Conservation (phyloP, 169 alveolate genomes). For the Plasmodium vivax region DNA sequence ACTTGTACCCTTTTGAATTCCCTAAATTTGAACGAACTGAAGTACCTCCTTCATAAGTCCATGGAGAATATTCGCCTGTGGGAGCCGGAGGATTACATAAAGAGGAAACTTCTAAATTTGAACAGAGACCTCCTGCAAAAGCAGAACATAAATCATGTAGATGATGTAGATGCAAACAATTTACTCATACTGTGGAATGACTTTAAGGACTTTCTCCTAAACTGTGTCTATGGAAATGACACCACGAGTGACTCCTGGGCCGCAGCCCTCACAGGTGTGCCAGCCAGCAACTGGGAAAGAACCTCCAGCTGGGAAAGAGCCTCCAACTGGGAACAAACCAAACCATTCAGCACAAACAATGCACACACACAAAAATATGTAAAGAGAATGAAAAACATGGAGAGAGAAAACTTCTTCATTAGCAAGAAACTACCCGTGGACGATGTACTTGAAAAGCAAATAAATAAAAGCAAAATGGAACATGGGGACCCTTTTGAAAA, state of each 20-base stretch:
- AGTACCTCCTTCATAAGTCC: slow-evolving; percentile 59
- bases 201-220: slow-evolving; percentile 68
- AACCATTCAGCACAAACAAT: background rate
- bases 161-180: slow-evolving; percentile 25
- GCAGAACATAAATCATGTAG: slow-evolving; percentile 26
- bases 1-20: slow-evolving; percentile 27
- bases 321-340: background rate
- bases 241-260: background rate
- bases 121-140: slow-evolving; percentile 54
- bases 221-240: slow-evolving; percentile 46
- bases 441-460: slow-evolving; percentile 3
- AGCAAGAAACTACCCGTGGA: background rate
- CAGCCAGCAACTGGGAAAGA: background rate
- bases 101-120: slow-evolving; percentile 51
- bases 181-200: slow-evolving; percentile 73
- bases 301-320: background rate
- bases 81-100: slow-evolving; percentile 60
- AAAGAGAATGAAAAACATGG: slow-evolving; percentile 22
- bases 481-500: slow-evolving; percentile 39
- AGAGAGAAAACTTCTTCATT: slow-evolving; percentile 35
- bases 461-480: slow-evolving; percentile 16
- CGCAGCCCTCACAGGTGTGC: background rate
- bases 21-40: slow-evolving; percentile 41
- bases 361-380: background rate
- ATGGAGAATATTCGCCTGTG: slow-evolving; percentile 76